Evolutionary conservation across 305 asterid species (phyloP).

Genomic region (Fraxinus sp.): DNA sequence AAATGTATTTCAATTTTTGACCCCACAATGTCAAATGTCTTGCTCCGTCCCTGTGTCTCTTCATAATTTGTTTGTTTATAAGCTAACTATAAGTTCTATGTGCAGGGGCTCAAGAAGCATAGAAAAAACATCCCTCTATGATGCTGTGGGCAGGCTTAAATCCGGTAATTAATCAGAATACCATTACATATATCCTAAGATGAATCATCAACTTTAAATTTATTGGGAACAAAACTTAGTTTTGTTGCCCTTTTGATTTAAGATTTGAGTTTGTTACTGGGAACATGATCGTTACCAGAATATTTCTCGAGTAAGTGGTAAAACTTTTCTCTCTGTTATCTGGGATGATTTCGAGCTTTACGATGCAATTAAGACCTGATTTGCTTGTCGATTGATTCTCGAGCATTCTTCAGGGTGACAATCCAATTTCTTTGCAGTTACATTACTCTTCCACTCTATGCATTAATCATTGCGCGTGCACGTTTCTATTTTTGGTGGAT

Average conservation of each 20-base stretch:
- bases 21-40: too few species aligned
- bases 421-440: slow-evolving; percentile 39
- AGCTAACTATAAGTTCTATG: neutral
- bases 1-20: too few species aligned
- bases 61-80: neutral
- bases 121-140: slow-evolving; percentile 20
- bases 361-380: neutral
- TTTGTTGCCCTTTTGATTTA: neutral
- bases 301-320: slow-evolving; percentile 30
- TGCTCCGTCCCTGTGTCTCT: too few species aligned
- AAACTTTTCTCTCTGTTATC: neutral
- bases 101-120: slow-evolving; percentile 23
- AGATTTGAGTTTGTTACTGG: neutral
- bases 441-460: slow-evolving; percentile 35
- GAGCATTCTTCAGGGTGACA: slow-evolving; percentile 18
- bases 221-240: neutral
- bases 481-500: neutral
- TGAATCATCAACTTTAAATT: neutral
- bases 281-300: slow-evolving; percentile 22
- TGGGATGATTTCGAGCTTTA: neutral
- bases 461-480: slow-evolving; percentile 11
- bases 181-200: neutral
- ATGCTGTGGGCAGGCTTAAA: slow-evolving; percentile 26
- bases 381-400: neutral
- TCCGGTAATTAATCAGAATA: slow-evolving; percentile 11